Conservation (phyloP, 352 stramenopile genomes). For the Phytophthora gonapodyides region DNA sequence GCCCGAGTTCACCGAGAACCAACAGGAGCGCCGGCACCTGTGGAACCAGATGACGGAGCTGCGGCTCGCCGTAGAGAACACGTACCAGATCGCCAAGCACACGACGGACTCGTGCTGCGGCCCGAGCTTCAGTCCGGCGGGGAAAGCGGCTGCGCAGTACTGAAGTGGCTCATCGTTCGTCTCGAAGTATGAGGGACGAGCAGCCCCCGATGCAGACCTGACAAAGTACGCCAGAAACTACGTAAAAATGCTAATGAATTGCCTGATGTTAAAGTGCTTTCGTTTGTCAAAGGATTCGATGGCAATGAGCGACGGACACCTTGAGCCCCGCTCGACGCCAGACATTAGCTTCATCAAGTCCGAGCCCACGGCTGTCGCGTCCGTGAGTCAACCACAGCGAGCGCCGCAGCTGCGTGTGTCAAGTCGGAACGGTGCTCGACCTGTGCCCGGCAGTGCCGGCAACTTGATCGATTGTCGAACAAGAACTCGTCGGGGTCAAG, state of each 20-base stretch:
- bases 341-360: no score
- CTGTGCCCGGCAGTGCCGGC: not conserved
- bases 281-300: not conserved
- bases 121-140: constrained; percentile 24
- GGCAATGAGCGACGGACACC: no score
- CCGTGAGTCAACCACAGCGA: constrained; percentile 1
- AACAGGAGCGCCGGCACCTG: constrained; percentile 32
- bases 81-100: constrained; percentile 47
- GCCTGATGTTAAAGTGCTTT: constrained; percentile 15
- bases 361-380: no score
- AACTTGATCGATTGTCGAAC: constrained; percentile 41
- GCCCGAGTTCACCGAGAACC: constrained; percentile 37
- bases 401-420: constrained; percentile 19
- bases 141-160: constrained; percentile 11
- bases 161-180: constrained; percentile 9
- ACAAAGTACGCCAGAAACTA: not conserved
- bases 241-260: not conserved
- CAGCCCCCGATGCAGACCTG: not conserved
- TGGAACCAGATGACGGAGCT: constrained; percentile 54
- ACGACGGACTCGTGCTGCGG: constrained; percentile 41
- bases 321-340: no score
- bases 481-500: constrained; percentile 13
- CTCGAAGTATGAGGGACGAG: constrained; percentile 13
- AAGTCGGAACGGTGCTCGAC: constrained; percentile 20
- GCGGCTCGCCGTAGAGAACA: constrained; percentile 48